Percentiles rank a stretch among this genome's conserved stretches.
These are phyloP conservation scores for Aspergillus haitiensis DNA, from an alignment of 495 filamentous ascomycete species.

Conservation along the genomic window DNA sequence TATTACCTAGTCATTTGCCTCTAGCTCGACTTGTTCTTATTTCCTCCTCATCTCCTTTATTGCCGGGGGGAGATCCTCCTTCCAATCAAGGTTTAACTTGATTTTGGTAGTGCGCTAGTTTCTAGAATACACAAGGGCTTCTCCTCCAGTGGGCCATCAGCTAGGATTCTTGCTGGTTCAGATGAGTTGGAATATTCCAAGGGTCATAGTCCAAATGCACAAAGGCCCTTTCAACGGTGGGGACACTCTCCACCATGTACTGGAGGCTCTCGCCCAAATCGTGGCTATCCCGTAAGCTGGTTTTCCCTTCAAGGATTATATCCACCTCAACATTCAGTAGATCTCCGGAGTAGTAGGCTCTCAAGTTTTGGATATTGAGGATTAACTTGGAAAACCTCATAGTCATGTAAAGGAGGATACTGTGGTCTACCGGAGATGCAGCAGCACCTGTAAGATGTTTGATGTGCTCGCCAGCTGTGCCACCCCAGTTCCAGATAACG, in stretches of 20 bases:
- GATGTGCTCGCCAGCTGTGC: slow-evolving; percentile 76
- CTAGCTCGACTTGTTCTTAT: too few species aligned
- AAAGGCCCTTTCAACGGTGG: slow-evolving; percentile 66
- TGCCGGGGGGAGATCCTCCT: too few species aligned
- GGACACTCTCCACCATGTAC: slow-evolving; percentile 87
- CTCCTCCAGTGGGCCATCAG: not conserved
- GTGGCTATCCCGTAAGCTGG: slow-evolving; percentile 78
- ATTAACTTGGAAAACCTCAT: slow-evolving; percentile 94
- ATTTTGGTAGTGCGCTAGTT: too few species aligned
- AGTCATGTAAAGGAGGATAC: slow-evolving; percentile 83
- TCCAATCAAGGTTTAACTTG: too few species aligned
- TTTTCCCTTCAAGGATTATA: slow-evolving; percentile 78
- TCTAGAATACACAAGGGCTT: too few species aligned
- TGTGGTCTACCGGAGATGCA: slow-evolving; percentile 76
- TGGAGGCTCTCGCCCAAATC: slow-evolving; percentile 87
- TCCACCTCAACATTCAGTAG: slow-evolving; percentile 85
- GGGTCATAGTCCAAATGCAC: slow-evolving; percentile 82
- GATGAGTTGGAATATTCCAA: slow-evolving; percentile 82
- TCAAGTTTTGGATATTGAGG: slow-evolving; percentile 80
- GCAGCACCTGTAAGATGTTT: slow-evolving; percentile 79
- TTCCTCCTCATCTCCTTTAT: too few species aligned
- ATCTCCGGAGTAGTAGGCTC: slow-evolving; percentile 88
- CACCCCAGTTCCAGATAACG: slow-evolving; percentile 84
- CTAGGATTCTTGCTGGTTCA: slow-evolving; percentile 58
- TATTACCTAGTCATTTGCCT: too few species aligned